phyloP scores from a whole-genome alignment of 2,329 filamentous ascomycete species.

The Clathrospora elynae region DNA sequence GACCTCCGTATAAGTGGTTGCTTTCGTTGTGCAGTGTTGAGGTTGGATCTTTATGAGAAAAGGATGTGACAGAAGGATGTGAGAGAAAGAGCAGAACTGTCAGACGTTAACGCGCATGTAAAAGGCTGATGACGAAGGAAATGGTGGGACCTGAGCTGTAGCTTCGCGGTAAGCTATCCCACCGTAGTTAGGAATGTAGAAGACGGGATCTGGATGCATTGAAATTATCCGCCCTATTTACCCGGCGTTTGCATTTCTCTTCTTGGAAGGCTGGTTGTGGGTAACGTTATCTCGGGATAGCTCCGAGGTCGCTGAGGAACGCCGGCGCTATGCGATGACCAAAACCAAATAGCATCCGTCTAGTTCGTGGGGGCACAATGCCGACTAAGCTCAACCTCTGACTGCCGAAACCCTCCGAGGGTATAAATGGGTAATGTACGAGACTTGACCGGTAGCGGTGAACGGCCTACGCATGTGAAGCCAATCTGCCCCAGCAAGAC shows the following conservation, averaged over 20 bases:
- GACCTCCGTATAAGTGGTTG: conserved; percentile 6
- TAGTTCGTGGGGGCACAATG: conserved; percentile 8
- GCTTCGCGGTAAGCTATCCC: conserved; percentile 38
- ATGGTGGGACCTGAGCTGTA: conserved; percentile 32
- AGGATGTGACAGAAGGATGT: conserved; percentile 12
- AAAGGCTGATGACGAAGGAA: conserved; percentile 34
- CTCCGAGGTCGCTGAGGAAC: conserved; percentile 31
- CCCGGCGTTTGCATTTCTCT: conserved; percentile 34
- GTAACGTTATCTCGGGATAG: conserved; percentile 24
- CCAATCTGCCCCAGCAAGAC: conserved; percentile 61
- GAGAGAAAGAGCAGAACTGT: conserved; percentile 9
- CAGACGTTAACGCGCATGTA: conserved; percentile 25
- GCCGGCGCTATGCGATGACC: conserved; percentile 24
- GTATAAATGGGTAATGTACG: conserved; percentile 3
- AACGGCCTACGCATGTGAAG: conserved; percentile 15
- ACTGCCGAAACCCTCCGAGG: conserved; percentile 5
- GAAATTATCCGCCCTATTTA: conserved; percentile 44
- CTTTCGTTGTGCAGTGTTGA: background rate
- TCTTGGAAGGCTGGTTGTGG: conserved; percentile 22
- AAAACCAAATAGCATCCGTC: conserved; percentile 5
- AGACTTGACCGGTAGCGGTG: conserved; percentile 18
- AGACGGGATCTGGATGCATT: conserved; percentile 25
- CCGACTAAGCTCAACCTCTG: conserved; percentile 1
- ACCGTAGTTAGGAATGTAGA: conserved; percentile 26
- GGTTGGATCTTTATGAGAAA: conserved; percentile 3